A percentile compares a stretch with the other conserved stretches of the same genome.
phyloP scores from a whole-genome alignment of 2,329 filamentous ascomycete genomes.

The Clonostachys solani region DNA sequence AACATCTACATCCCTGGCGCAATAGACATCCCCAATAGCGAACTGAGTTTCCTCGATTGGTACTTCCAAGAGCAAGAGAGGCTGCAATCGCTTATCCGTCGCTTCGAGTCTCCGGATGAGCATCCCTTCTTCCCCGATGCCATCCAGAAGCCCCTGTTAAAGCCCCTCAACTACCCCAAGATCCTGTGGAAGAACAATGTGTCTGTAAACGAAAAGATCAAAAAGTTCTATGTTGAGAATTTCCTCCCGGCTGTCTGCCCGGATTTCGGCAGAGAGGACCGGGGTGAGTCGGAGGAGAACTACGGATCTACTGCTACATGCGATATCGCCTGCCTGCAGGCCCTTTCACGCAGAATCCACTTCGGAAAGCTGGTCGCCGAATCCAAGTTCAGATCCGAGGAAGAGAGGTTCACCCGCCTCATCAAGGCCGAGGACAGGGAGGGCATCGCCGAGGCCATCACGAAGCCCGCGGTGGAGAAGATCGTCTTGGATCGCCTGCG shows the following conservation, averaged over 20 bases:
- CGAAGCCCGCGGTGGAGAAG: conserved; percentile 81
- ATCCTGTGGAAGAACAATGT: conserved; percentile 87
- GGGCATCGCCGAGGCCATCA: conserved; percentile 87
- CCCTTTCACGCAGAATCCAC: conserved; percentile 85
- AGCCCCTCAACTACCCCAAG: conserved; percentile 79
- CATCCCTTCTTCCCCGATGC: conserved; percentile 92
- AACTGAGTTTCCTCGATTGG: conserved; percentile 89
- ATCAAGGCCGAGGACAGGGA: conserved; percentile 77
- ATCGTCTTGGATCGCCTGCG: conserved; percentile 84
- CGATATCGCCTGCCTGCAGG: conserved; percentile 87
- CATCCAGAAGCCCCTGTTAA: conserved; percentile 77
- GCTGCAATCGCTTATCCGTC: conserved; percentile 86
- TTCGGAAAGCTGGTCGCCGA: conserved; percentile 99
- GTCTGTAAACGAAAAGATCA: conserved; percentile 85
- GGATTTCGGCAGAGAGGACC: conserved; percentile 71
- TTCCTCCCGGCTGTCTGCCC: conserved; percentile 82
- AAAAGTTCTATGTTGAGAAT: conserved; percentile 74
- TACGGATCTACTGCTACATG: conserved; percentile 90
- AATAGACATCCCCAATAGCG: conserved; percentile 69
- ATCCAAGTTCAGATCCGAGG: conserved; percentile 84
- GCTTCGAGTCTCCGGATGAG: conserved; percentile 94
- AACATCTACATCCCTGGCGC: conserved; percentile 81
- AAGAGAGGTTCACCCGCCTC: conserved; percentile 73
- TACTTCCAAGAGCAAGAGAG: conserved; percentile 86
- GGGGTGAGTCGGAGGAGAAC: conserved; percentile 86